Base-by-base conservation (phyloP, 2,329 filamentous ascomycete genomes). In the Phyllachora maydis region DNA sequence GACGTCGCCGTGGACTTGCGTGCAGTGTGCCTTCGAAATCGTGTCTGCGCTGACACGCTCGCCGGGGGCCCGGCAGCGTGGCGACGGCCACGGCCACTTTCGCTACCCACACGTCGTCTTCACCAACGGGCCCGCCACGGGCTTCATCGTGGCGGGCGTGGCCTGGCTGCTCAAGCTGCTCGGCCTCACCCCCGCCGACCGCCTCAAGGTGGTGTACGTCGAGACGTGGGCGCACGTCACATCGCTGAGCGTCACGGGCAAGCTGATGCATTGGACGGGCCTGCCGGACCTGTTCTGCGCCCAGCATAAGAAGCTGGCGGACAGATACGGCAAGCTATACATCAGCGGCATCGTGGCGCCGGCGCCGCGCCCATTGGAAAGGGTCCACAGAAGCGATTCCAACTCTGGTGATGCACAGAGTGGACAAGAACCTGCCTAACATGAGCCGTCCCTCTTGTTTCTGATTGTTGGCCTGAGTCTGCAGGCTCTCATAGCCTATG, bases 191-290 rank as follows among this genome's bases (percentile, higher is more conserved):
- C 57, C 57, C 0, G 42, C 52, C 11, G 48, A 56, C 14, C 61
- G 60, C 32, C 71, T 85, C 51, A 65, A 68, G 31, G 71, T 76
- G 7, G 55, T 95, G 9, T 98, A 88, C 43, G 65, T 93, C 14
- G 88, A 98, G 54, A 88, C 77, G 11, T 93, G 83, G 73, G 85
- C 88, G 3, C 63, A 88, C 10, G 77, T 91, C 10, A 71, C 62
- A 33, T 72, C 65, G 8, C 48, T 95, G 32, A 95, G 85, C 49
- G 45, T 93, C 28, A 91, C 79, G 18, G 88, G 85, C 1, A 72
- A 66, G 41, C 50, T 95, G 18, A 53, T 98, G 27, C 48, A 73
- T 28, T 50, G 54, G 32, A 52, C 53, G 2, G 50, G 55, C 21
- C 47, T 90, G 19, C 76, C 76, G 22, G 78, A 91, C 46, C 52